Evolutionary conservation across 208 protist genomes (phyloP), one percentile per base, ranked within the genome.

Genomic region (Balamuthia mandrillaris): DNA sequence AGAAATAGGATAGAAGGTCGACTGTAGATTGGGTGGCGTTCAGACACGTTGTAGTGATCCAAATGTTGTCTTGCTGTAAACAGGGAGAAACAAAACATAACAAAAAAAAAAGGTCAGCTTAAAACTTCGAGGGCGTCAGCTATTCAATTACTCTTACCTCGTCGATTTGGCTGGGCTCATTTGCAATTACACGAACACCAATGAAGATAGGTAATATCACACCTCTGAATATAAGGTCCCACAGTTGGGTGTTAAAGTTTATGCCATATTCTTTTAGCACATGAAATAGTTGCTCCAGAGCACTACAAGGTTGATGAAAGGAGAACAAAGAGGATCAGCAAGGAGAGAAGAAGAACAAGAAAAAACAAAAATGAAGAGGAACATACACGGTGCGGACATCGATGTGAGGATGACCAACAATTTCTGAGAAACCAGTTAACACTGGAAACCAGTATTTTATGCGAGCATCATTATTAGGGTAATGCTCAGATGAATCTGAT

Each of bases 391-490:
- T 54, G 29, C 86, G 49, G 49, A 88, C 86, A 42, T 45, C 58
- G 45, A 84, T 81, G 72, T 72, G 68, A 9, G 79, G 61, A 41
- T 89, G 86, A 1, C 35, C 31, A 14, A 86, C 81, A 18, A 60
- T 21, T 0, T 27, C 24, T n/a, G 78, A 82, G 27, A 91, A 60
- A 41, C 86, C 89, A n/a, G 84, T 74, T 16, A 93, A 45, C 21
- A 93, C 87, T 7, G 89, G 89, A 51, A 91, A 91, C 74, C 89
- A 89, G 27, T 68, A 39, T 29, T 85, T 37, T 18, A 90, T 61
- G 56, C 86, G 70, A 5, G 16, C 58, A 31, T 81, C 49, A 14
- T 45, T 39, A 31, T 84, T 82, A 5, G 70, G 87, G 68, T 77
- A 86, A 33, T 75, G 52, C 29, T 72, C 29, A 5, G 21, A 33